Conservation (phyloP, 164 flowering plant species). For the Chimonanthus praecox region DNA sequence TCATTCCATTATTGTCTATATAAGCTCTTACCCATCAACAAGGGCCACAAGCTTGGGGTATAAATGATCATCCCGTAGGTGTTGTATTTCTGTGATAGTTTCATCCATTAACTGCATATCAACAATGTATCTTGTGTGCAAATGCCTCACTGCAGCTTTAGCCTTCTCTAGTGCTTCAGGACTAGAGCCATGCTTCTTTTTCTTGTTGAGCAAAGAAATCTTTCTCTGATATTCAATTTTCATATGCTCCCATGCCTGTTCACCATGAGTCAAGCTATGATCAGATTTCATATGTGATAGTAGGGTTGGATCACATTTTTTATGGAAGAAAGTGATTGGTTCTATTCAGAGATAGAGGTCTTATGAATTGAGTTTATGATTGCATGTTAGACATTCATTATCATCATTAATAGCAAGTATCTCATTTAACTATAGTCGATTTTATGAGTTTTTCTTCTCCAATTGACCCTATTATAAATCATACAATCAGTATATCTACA, state of each 20-base stretch:
- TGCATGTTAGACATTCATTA: background rate
- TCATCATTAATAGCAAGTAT: too few species aligned
- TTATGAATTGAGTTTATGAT: background rate
- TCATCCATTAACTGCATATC: constrained; percentile 97
- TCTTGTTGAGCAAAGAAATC: constrained; percentile 64
- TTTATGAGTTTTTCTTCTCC: too few species aligned
- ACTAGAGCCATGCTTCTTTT: constrained; percentile 58
- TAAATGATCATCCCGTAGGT: constrained; percentile 70
- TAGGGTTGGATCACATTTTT: background rate
- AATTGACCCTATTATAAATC: too few species aligned
- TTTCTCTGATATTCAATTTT: constrained; percentile 84
- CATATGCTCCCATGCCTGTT: constrained; percentile 87
- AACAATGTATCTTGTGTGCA: constrained; percentile 89
- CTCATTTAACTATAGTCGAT: too few species aligned
- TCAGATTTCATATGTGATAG: background rate
- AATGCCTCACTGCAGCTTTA: constrained; percentile 91
- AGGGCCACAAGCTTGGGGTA: constrained; percentile 78
- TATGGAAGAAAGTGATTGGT: background rate
- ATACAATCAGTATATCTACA: too few species aligned
- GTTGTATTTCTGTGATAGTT: constrained; percentile 75
- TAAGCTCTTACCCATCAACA: constrained; percentile 46
- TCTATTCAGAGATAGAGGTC: background rate
- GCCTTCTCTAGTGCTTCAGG: constrained; percentile 77
- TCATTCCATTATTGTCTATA: too few species aligned
- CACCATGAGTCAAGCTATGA: constrained; percentile 9